These are phyloP conservation scores for Biscogniauxia marginata DNA, from an alignment of 2,329 filamentous ascomycete species.

Conservation along the genomic window DNA sequence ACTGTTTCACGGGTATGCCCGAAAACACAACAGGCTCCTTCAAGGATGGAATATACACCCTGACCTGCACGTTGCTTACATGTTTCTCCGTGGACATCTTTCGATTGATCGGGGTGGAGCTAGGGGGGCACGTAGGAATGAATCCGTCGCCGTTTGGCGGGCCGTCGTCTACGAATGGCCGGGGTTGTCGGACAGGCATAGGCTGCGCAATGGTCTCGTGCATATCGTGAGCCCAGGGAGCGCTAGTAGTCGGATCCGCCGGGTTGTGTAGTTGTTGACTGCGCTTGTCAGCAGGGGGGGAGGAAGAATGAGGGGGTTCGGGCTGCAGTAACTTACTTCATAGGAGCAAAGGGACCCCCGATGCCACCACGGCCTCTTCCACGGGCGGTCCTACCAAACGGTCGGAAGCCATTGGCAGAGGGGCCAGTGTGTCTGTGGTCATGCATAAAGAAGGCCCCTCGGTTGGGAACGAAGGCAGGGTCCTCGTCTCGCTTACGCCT, in stretches of 20 bases:
- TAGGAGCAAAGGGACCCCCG: conserved; percentile 57
- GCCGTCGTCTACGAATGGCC: conserved; percentile 46
- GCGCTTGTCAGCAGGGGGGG: conserved; percentile 17
- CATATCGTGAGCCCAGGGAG: conserved; percentile 91
- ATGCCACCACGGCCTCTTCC: conserved; percentile 61
- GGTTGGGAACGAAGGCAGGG: conserved; percentile 89
- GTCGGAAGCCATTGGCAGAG: conserved; percentile 73
- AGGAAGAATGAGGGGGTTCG: background rate
- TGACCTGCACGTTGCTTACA: conserved; percentile 80
- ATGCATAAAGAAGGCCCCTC: conserved; percentile 96
- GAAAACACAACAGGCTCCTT: conserved; percentile 68
- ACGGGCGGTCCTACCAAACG: conserved; percentile 64
- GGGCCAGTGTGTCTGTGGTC: conserved; percentile 82
- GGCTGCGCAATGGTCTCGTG: conserved; percentile 68
- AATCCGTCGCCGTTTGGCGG: conserved; percentile 54
- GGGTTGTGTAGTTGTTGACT: conserved; percentile 43
- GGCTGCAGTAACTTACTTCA: conserved; percentile 54
- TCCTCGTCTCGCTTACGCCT: conserved; percentile 84
- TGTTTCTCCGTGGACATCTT: conserved; percentile 80
- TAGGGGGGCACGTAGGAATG: conserved; percentile 57
- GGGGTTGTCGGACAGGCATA: conserved; percentile 38
- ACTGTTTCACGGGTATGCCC: conserved; percentile 79
- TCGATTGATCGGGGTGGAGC: conserved; percentile 66
- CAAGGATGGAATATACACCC: conserved; percentile 78
- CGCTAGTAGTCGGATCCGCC: conserved; percentile 64